Conservation (phyloP, 2,329 filamentous ascomycete species). For the Rutstroemia sp. region DNA sequence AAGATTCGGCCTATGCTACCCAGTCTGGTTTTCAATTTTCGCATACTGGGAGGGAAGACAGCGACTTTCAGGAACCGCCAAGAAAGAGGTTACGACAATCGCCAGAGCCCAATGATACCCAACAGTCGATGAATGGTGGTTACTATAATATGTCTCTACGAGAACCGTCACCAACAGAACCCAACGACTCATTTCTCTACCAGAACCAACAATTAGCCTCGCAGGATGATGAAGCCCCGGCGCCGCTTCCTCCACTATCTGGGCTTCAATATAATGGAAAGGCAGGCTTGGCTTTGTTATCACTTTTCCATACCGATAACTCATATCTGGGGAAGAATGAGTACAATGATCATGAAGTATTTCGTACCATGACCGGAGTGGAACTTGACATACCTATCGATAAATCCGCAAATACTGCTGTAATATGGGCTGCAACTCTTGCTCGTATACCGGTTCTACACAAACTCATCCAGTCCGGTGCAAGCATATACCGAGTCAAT, state of each 20-base stretch:
- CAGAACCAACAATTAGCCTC: conserved; percentile 32
- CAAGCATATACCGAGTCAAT: conserved; percentile 83
- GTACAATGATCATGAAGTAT: conserved; percentile 65
- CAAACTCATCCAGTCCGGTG: conserved; percentile 74
- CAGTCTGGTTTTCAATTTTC: conserved; percentile 34
- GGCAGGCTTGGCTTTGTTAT: conserved; percentile 66
- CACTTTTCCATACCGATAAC: conserved; percentile 67
- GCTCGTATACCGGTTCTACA: conserved; percentile 77
- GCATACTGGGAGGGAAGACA: conserved; percentile 32
- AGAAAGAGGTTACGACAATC: conserved; percentile 63
- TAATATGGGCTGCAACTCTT: conserved; percentile 94
- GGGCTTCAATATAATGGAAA: conserved; percentile 59
- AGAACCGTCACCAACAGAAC: conserved; percentile 65
- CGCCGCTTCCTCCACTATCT: conserved; percentile 58
- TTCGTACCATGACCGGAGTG: conserved; percentile 65
- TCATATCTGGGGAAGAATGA: conserved; percentile 48
- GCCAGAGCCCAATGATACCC: conserved; percentile 38
- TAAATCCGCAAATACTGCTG: conserved; percentile 75
- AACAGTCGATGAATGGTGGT: conserved; percentile 21
- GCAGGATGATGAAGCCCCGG: conserved; percentile 45
- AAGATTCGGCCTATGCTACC: conserved; percentile 63
- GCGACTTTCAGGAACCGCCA: conserved; percentile 65
- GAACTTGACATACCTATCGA: conserved; percentile 94
- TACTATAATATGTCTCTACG: conserved; percentile 50
- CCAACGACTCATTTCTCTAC: conserved; percentile 72